A percentile compares a stretch with the other conserved stretches of the same genome.
Evolutionary conservation across 75 land plant genomes (phyloP).

Genomic region (Picea glauca): DNA sequence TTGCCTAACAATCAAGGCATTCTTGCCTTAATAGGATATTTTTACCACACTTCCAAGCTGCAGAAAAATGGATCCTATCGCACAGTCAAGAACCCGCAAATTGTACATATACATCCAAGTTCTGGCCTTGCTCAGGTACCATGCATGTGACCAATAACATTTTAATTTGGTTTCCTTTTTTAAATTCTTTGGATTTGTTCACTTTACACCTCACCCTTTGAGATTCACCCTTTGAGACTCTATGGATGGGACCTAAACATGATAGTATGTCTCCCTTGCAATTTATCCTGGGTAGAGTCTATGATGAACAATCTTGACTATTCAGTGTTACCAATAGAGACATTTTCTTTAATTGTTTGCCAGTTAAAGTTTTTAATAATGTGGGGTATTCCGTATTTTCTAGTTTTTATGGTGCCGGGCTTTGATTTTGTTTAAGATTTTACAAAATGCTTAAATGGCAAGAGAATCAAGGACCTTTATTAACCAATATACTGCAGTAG

Average conservation of each 20-base stretch:
- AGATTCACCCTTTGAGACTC: background rate
- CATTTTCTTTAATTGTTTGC: background rate
- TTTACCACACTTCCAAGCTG: conserved; percentile 84
- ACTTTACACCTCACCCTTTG: background rate
- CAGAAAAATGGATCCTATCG: conserved; percentile 91
- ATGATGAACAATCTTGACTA: background rate
- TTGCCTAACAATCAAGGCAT: too few relatives aligned
- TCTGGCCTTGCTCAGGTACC: conserved; percentile 89
- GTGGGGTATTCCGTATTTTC: background rate
- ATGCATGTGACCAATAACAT: conserved; percentile 5
- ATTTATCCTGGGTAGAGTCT: background rate
- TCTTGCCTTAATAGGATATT: conserved; percentile 30
- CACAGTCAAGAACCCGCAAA: conserved; percentile 96
- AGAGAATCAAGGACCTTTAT: background rate
- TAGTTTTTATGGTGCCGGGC: background rate
- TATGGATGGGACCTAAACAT: background rate
- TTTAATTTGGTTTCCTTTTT: background rate
- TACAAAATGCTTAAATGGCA: background rate
- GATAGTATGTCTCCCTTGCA: background rate
- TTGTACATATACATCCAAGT: conserved; percentile 92
- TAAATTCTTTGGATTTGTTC: background rate
- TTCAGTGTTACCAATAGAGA: background rate
- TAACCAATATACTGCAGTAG: background rate
- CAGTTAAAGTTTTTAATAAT: background rate
- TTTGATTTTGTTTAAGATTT: background rate